Conservation (phyloP, 2,329 filamentous ascomycete genomes). For the Fusarium pseudograminearum region DNA sequence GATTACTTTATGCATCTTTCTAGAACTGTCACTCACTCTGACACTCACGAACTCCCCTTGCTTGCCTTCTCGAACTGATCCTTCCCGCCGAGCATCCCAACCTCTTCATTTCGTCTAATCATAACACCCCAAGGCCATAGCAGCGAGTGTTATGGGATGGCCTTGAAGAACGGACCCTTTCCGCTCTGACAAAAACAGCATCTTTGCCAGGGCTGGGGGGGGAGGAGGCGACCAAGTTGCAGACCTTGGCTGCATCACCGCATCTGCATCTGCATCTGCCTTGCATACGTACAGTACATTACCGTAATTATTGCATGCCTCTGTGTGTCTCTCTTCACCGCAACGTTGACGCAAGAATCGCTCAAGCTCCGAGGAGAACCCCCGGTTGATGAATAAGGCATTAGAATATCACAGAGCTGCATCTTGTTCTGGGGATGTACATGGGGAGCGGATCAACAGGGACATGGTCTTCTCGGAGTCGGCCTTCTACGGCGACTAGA, state of each 20-base stretch:
- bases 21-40: slow-evolving; percentile 29
- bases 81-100: slow-evolving; percentile 1
- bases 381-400: slow-evolving; percentile 8
- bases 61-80: not conserved
- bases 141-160: not conserved
- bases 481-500: slow-evolving; percentile 6
- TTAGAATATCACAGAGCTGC: not conserved
- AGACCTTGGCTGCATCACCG: not conserved
- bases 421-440: not conserved
- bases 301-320: slow-evolving; percentile 6
- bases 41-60: slow-evolving; percentile 14
- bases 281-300: slow-evolving; percentile 17
- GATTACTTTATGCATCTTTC: slow-evolving; percentile 32
- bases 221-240: not conserved
- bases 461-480: not conserved
- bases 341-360: slow-evolving; percentile 20
- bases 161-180: not conserved
- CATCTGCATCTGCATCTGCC: slow-evolving; percentile 9
- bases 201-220: slow-evolving; percentile 3
- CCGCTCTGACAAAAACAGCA: slow-evolving; percentile 7
- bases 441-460: not conserved
- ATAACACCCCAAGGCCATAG: not conserved
- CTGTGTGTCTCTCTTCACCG: slow-evolving; percentile 29
- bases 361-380: not conserved
- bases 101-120: slow-evolving; percentile 19